Base-by-base conservation (phyloP, 371 early-diverging fungal species). In the Mucor piriformis region DNA sequence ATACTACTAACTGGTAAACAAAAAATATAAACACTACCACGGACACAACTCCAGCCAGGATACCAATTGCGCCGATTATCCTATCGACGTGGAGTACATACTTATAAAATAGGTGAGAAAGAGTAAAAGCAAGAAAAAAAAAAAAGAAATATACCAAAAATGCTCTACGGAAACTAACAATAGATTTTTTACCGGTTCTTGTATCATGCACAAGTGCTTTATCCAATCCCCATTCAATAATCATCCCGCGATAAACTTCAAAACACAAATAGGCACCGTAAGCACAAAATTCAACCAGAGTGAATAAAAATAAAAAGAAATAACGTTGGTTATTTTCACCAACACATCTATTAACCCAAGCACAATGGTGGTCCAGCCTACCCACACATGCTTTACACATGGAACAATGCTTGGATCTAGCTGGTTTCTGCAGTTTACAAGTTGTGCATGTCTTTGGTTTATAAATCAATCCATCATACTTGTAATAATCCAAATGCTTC, bases 311-410 rank as follows among this genome's bases (percentile, higher is more conserved):
- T 15, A 76, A 51, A 40, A 91, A 76, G 51, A 92, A 92, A 61
- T 84, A 88, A 0, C 87, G 85, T 55, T 84, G 83, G 55, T 90
- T 92, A 63, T 81, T 79, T 51, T 85, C 81, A 4, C 92, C 91
- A 6, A 92, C 87, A 65, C 91, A 91, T 56, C 79, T 81, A 61
- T 90, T 91, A 54, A 92, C 76, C 92, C 92, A 92, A 0, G 84
- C 82, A 68, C 92, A 92, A 53, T 90, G 91, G 57, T 92, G 92
- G 65, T 92, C 92, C 43, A 74, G 63, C 62, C 79, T 73, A 18
- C 88, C 82, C 10, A 92, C 76, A 70, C 92, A 92, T 37, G 77
- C 79, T 29, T 85, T 84, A 70, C 90, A 91, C 62, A 88, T 66
- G 6, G 88, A 83, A 60, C 91, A 92, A 59, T 90, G 91, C 50